Conservation (phyloP, 108 stramenopile genomes). For the Nannochloropsis gaditana region DNA sequence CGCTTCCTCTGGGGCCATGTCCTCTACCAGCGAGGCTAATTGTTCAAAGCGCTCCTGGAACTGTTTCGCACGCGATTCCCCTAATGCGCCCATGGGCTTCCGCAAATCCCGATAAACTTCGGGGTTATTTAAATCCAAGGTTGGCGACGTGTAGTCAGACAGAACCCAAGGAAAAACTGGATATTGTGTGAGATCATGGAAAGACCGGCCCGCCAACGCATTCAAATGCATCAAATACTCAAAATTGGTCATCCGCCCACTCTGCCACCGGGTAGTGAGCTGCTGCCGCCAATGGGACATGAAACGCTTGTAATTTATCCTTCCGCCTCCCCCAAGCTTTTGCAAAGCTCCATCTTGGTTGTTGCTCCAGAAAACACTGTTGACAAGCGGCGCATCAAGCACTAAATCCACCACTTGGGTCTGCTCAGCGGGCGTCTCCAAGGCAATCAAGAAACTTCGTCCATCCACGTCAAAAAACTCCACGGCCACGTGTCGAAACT, state of each 20-base stretch:
- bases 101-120: slow-evolving; percentile 75
- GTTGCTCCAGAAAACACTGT: slow-evolving; percentile 36
- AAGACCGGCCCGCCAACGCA: slow-evolving; percentile 54
- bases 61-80: slow-evolving; percentile 22
- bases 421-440: slow-evolving; percentile 29
- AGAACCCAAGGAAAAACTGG: slow-evolving; percentile 96
- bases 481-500: slow-evolving; percentile 47
- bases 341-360: slow-evolving; percentile 23
- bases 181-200: slow-evolving; percentile 62
- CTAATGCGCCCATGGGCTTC: slow-evolving; percentile 85
- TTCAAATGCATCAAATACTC: slow-evolving; percentile 57
- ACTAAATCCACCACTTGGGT: slow-evolving; percentile 31
- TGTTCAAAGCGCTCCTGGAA: slow-evolving; percentile 45
- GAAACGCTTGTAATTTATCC: slow-evolving; percentile 41
- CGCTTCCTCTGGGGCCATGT: slow-evolving; percentile 32
- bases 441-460: slow-evolving; percentile 37
- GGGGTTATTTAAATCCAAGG: slow-evolving; percentile 68
- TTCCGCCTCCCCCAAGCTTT: not conserved
- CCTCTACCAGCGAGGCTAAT: slow-evolving; percentile 12
- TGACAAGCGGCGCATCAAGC: slow-evolving; percentile 26
- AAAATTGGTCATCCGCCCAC: slow-evolving; percentile 47
- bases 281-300: slow-evolving; percentile 26
- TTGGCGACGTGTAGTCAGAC: slow-evolving; percentile 68
- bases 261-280: slow-evolving; percentile 40
- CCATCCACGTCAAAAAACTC: slow-evolving; percentile 51